Evolutionary conservation across 2,329 filamentous ascomycete species (phyloP), one percentile per base, ranked within the genome.

Genomic region (Cadophora sp.): DNA sequence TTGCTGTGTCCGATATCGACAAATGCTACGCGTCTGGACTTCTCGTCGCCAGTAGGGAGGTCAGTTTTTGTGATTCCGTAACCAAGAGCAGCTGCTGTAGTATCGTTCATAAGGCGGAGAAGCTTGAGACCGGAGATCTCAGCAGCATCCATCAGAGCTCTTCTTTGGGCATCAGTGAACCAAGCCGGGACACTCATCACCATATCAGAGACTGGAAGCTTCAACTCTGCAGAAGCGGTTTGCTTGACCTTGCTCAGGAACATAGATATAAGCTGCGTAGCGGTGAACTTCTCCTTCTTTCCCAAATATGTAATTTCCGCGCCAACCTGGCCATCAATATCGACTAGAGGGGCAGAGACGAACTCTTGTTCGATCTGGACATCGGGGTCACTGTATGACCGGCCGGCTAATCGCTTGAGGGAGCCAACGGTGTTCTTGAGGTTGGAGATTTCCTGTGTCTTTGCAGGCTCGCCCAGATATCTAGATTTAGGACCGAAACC

Each of bases 381-480:
- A 86, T 99, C 96, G 79, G 96, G 94, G 79, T 99, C 96, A 80
- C 86, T 91, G 83, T 95, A 87, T 71, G 87, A 86, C 79, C 96
- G 93, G 79, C 96, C 96, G 78, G 92, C 91, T 76, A 99, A 90
- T 78, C 96, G 93, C 85, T 97, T 97, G 77, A 99, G 88, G 74
- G 89, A 94, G 81, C 89, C 86, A 83, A 99, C 92, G 75, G 96
- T 99, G 88, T 99, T 99, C 87, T 98, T 99, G 79, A 98, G 89
- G 87, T 99, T 99, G 79, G 95, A 97, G 80, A 97, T 97, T 84
- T 99, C 96, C 84, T 97, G 95, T 75, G 95, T 98, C 89, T 98
- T 98, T 75, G 96, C 96, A 67, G 92, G 83, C 85, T 99, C 96
- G 74, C 96, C 96, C 73, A 99, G 88, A 81, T 97, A 97, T 85